These are phyloP conservation scores for Xylaria flabelliformis DNA, from an alignment of 495 filamentous ascomycete species.

Conservation along the genomic window DNA sequence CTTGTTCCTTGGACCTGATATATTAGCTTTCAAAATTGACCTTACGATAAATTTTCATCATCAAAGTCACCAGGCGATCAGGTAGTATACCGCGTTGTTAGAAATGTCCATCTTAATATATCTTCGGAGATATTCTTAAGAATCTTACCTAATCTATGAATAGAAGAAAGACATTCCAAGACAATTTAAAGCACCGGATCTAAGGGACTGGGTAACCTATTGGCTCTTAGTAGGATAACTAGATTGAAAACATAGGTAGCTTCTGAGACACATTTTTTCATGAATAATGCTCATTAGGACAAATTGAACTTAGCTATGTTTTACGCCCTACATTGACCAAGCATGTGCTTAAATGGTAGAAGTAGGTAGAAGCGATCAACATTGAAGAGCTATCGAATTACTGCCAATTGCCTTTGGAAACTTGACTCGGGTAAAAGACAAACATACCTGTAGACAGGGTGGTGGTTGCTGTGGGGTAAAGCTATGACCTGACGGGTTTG, in stretches of 20 bases:
- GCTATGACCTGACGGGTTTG: not conserved
- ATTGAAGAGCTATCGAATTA: not conserved
- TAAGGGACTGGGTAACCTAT: not conserved
- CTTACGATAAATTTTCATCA: not conserved
- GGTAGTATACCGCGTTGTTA: not conserved
- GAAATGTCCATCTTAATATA: not conserved
- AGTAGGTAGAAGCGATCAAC: not conserved
- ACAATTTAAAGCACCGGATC: not conserved
- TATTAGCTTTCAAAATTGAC: not conserved
- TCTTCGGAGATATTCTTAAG: not conserved
- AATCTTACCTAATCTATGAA: not conserved
- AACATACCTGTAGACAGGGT: too few species aligned
- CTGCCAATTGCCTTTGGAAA: not conserved
- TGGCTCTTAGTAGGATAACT: not conserved
- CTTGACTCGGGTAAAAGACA: not conserved
- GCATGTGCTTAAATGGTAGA: too few species aligned
- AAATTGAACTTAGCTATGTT: not conserved
- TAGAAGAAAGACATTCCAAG: not conserved
- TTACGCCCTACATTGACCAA: not conserved
- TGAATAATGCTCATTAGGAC: not conserved
- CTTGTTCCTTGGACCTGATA: not conserved
- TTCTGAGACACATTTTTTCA: not conserved
- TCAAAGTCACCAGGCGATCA: not conserved
- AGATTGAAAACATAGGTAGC: not conserved
- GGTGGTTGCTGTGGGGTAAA: not conserved